These are phyloP conservation scores for Trichoderma cornu-damae DNA, from an alignment of 2,329 filamentous ascomycete species.

Conservation along the genomic window DNA sequence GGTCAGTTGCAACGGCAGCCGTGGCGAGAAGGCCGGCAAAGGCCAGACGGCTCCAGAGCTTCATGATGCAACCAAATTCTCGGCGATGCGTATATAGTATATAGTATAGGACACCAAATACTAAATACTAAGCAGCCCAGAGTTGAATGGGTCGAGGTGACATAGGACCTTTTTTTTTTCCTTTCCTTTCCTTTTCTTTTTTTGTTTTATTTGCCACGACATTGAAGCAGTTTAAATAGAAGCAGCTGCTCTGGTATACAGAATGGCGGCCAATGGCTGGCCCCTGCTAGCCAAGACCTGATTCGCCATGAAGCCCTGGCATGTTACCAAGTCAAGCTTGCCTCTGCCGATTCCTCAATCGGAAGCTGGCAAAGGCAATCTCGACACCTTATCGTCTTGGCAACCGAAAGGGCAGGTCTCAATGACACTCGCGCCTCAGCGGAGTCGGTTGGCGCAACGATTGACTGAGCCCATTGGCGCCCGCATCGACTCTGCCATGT, in stretches of 20 bases:
- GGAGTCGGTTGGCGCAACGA: background rate
- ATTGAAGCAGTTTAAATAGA: background rate
- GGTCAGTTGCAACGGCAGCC: slow-evolving; percentile 27
- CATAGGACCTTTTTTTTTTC: background rate
- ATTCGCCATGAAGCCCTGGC: slow-evolving; percentile 5
- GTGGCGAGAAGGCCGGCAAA: slow-evolving; percentile 19
- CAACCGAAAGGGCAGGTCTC: background rate
- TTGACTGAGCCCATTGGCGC: background rate
- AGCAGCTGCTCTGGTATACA: background rate
- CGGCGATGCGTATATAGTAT: background rate
- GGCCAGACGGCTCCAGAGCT: slow-evolving; percentile 18
- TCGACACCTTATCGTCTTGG: slow-evolving; percentile 8
- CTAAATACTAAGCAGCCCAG: background rate
- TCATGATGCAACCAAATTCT: slow-evolving; percentile 20
- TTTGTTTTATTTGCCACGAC: background rate
- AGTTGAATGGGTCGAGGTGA: background rate
- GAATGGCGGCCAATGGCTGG: background rate
- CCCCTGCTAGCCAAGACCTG: slow-evolving; percentile 4
- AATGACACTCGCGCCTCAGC: background rate
- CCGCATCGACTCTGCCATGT: background rate
- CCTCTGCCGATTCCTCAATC: background rate
- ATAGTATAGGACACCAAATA: background rate
- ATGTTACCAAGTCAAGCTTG: slow-evolving; percentile 5
- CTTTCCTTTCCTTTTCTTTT: too few relatives aligned
- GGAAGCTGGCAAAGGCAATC: slow-evolving; percentile 13